Conservation (phyloP, 2,329 filamentous ascomycete species). For the Septoria linicola region DNA sequence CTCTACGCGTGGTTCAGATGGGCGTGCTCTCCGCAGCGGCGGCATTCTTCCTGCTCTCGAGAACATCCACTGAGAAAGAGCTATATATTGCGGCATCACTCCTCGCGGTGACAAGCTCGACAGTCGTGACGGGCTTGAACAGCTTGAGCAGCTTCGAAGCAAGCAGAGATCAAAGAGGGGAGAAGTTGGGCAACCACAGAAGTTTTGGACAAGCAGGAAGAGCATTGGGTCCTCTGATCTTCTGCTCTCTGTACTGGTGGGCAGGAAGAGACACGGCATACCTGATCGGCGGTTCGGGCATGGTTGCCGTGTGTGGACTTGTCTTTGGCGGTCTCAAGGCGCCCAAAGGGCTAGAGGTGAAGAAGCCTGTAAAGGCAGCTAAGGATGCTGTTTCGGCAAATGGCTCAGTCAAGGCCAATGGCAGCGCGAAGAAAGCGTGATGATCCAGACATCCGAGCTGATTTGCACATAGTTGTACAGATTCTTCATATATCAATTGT, state of each 20-base stretch:
- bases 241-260: constrained; percentile 98
- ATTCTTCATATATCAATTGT: neutral
- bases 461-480: constrained; percentile 2
- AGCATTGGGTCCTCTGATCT: constrained; percentile 81
- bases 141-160: constrained; percentile 90
- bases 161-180: constrained; percentile 72
- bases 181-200: constrained; percentile 80
- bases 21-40: constrained; percentile 75
- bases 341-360: constrained; percentile 44
- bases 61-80: constrained; percentile 63
- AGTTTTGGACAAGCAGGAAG: constrained; percentile 82
- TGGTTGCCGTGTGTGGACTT: constrained; percentile 68
- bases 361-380: constrained; percentile 16
- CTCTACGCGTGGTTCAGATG: constrained; percentile 73
- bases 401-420: constrained; percentile 16
- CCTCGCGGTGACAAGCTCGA: constrained; percentile 85
- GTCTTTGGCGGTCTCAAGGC: constrained; percentile 71
- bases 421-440: constrained; percentile 22
- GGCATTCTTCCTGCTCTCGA: constrained; percentile 77
- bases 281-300: constrained; percentile 73
- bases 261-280: constrained; percentile 86
- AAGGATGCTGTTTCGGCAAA: constrained; percentile 8
- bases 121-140: constrained; percentile 91
- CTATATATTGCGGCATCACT: constrained; percentile 82
- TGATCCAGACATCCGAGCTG: constrained; percentile 1